These are phyloP conservation scores for Takakia lepidozioides DNA, from an alignment of 225 moss, liverwort and hornwort species.

Conservation along the genomic window DNA sequence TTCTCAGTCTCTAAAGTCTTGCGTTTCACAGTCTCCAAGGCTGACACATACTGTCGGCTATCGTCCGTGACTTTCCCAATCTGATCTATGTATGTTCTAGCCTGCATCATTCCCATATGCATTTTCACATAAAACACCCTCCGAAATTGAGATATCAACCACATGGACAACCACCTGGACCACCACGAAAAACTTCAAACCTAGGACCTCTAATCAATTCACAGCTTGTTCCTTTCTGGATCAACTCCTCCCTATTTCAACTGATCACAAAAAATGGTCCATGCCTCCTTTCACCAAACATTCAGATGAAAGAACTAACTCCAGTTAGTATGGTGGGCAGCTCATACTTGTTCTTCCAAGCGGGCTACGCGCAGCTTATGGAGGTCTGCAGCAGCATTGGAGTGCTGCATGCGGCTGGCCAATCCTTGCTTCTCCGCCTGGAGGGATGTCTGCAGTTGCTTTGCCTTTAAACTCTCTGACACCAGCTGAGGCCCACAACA, in stretches of 20 bases:
- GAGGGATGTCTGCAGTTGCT: conserved; percentile 77
- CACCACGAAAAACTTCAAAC: too few relatives aligned
- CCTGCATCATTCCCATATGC: conserved; percentile 56
- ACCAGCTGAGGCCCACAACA: conserved; percentile 52
- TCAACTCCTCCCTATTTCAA: too few relatives aligned
- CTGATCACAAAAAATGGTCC: too few relatives aligned
- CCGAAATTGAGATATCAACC: too few relatives aligned
- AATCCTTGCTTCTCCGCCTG: conserved; percentile 79
- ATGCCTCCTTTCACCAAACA: too few relatives aligned
- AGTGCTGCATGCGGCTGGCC: conserved; percentile 80
- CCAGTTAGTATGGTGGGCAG: too few relatives aligned
- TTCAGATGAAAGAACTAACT: too few relatives aligned
- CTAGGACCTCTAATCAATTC: too few relatives aligned
- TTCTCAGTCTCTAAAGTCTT: conserved; percentile 74
- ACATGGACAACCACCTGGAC: too few relatives aligned
- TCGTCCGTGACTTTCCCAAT: conserved; percentile 72
- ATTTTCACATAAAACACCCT: too few relatives aligned
- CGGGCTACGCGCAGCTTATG: conserved; percentile 87
- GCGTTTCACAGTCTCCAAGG: conserved; percentile 69
- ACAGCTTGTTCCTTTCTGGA: too few relatives aligned
- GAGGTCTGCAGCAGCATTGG: conserved; percentile 59
- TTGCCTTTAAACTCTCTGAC: conserved; percentile 87
- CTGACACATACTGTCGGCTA: conserved; percentile 52
- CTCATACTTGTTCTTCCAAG: conserved; percentile 88
- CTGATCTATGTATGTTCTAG: conserved; percentile 70